Conservation (phyloP, 1,139 yeast genomes). For the Yamadazyma atmosphaerica region DNA sequence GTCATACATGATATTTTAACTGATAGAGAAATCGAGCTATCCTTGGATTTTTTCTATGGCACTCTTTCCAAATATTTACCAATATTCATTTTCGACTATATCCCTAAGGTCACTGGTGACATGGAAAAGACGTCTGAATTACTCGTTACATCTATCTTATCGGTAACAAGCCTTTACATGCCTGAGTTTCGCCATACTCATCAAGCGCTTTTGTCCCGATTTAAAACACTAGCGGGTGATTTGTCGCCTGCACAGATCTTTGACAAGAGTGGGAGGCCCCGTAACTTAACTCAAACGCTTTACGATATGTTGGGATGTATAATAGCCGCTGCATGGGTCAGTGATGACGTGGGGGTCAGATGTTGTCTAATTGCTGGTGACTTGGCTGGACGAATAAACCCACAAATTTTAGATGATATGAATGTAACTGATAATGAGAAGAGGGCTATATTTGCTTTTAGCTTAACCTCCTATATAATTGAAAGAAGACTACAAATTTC, state of each 20-base stretch:
- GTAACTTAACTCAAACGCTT: slow-evolving; percentile 4
- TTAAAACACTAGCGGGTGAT: slow-evolving; percentile 3
- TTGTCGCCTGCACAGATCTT: slow-evolving; percentile 8
- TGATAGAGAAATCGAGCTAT: slow-evolving; percentile 2
- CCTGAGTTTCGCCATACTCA: slow-evolving; percentile 5
- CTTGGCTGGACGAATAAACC: slow-evolving; percentile 10
- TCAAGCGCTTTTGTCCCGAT: slow-evolving; percentile 1
- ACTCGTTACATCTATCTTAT: slow-evolving; percentile 5
- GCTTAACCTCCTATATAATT: slow-evolving; percentile 10
- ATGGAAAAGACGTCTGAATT: slow-evolving; percentile 4
- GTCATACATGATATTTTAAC: background rate
- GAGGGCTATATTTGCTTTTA: slow-evolving; percentile 11
- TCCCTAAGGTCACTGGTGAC: slow-evolving; percentile 6
- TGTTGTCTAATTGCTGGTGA: slow-evolving; percentile 11
- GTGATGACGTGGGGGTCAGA: slow-evolving; percentile 9
- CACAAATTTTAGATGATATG: slow-evolving; percentile 6
- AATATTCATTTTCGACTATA: slow-evolving; percentile 10
- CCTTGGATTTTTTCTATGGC: slow-evolving; percentile 5
- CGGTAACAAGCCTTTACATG: slow-evolving; percentile 7
- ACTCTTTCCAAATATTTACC: slow-evolving; percentile 10
- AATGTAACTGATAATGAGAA: slow-evolving; percentile 3
- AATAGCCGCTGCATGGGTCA: slow-evolving; percentile 10
- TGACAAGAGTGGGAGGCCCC: slow-evolving; percentile 6
- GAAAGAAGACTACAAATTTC: slow-evolving; percentile 12
- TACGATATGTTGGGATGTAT: slow-evolving; percentile 10